Evolutionary conservation across 2,329 filamentous ascomycete species (phyloP), one percentile per base, ranked within the genome.

Genomic region (Alternaria triticimaculans): DNA sequence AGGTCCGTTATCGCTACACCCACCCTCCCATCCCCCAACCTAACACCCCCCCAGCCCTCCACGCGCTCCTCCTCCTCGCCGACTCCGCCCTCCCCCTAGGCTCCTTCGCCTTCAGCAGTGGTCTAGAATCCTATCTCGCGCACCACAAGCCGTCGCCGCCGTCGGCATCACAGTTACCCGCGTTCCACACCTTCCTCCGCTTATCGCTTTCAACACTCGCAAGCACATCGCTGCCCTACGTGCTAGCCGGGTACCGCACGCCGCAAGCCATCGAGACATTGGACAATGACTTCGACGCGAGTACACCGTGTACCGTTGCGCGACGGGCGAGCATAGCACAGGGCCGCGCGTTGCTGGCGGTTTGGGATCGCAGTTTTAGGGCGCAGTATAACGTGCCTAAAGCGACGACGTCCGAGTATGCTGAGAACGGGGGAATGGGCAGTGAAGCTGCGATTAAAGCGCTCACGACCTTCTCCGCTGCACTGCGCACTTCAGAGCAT

Each of bases 31-130:
- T 33, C 48, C 14, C 41, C 20, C 55, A 25, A 57, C 62, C 20
- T 60, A 25, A 58, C 62, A 63, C 8, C 30, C 48, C 48, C 14
- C 14, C 64, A 74, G 75, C 73, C n/a, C 74, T 78, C 26, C 92
- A 95, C 80, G 90, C 91, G 68, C 87, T 94, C 41, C 87, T 95
- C 30, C 85, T 96, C 4, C 88, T 95, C 53, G 88, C 92, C 51
- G 92, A 96, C 83, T 94, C 92, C 2, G 91, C 92, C 14, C 87
- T 96, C 3, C 92, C 92, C 1, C 85, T 96, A 0, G 92, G 92
- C 61, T 93, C 92, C n/a, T 96, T 96, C 81, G 92, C 92, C 73
- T 96, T 95, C 83, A 92, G 89, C 83, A 91, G 88, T 70, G 92
- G 92, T 4, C 86, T 96, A 15, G 92, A 96, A 81, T 95, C 92